Evolutionary conservation across 768 basidiomycete species (phyloP).

Genomic region (Boletus edulis): DNA sequence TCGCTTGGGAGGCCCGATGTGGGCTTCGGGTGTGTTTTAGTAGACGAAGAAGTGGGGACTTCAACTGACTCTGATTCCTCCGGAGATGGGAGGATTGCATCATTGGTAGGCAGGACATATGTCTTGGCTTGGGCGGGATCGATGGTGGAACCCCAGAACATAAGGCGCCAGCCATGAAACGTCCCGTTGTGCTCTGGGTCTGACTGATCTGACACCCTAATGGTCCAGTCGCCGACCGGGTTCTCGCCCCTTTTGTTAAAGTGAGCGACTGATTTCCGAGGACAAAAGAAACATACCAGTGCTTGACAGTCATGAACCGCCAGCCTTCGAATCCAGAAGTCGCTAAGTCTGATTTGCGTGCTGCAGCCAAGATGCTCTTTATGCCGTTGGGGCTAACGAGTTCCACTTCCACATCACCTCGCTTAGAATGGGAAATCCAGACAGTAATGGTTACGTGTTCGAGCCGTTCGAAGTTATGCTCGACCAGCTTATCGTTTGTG

Average conservation of each 20-base stretch:
- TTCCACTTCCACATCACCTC: conserved; percentile 95
- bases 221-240: conserved; percentile 87
- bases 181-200: conserved; percentile 54
- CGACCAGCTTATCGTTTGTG: conserved; percentile 60
- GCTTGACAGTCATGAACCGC: conserved; percentile 98
- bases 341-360: conserved; percentile 62
- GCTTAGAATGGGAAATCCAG: conserved; percentile 82
- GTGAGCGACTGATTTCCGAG: conserved; percentile 14
- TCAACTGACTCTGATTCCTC: conserved; percentile 40
- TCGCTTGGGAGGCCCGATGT: conserved; percentile 86
- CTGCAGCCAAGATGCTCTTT: conserved; percentile 77
- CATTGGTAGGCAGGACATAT: conserved; percentile 57
- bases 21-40: conserved; percentile 76
- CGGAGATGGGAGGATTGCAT: conserved; percentile 49
- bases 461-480: conserved; percentile 79
- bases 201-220: conserved; percentile 79
- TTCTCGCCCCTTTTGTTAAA: conserved; percentile 75
- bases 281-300: conserved; percentile 60
- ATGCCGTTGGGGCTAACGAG: conserved; percentile 82
- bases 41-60: conserved; percentile 40
- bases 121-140: conserved; percentile 65
- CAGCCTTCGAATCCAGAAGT: conserved; percentile 83
- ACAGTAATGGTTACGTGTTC: conserved; percentile 93
- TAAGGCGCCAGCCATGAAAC: conserved; percentile 91
- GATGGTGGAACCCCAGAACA: conserved; percentile 85